Percentiles rank a stretch among this genome's conserved stretches.
Conservation (phyloP, 345 rosid species). For the Kernera saxatilis region DNA sequence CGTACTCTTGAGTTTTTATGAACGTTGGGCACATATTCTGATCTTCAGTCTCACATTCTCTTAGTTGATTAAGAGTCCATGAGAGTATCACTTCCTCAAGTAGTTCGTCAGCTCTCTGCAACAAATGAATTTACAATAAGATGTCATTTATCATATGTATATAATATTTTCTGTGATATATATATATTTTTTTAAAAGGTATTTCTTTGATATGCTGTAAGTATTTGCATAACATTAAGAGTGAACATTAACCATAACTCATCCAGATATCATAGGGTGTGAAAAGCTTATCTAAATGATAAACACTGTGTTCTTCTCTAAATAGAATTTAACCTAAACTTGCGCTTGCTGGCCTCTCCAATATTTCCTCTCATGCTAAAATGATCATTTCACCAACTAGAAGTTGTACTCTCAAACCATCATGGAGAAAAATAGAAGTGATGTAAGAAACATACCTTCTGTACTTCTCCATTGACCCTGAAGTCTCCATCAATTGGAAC, state of each 20-base stretch:
- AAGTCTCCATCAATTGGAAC: conserved; percentile 94
- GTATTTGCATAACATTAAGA: conserved; percentile 7
- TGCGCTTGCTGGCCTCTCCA: neutral
- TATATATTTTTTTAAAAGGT: too few relatives aligned
- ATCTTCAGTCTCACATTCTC: conserved; percentile 33
- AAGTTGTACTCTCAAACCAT: conserved; percentile 1
- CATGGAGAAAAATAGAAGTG: neutral
- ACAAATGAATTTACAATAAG: conserved; percentile 21
- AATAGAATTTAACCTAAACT: neutral
- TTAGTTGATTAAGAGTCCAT: conserved; percentile 62
- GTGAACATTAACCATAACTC: conserved; percentile 10
- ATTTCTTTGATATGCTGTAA: neutral
- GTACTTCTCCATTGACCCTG: conserved; percentile 84
- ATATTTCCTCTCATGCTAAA: neutral
- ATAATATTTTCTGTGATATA: too few relatives aligned
- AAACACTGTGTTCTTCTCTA: neutral
- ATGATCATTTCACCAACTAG: neutral
- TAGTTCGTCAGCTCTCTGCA: conserved; percentile 92
- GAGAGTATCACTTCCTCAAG: conserved; percentile 90
- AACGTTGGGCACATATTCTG: conserved; percentile 55
- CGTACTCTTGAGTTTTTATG: conserved; percentile 83
- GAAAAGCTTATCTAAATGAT: neutral
- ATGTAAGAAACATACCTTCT: conserved; percentile 53
- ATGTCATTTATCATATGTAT: conserved; percentile 6
- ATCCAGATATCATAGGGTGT: neutral